phyloP scores from a whole-genome alignment of 2,329 filamentous ascomycete species.

The Colletotrichum camelliae region DNA sequence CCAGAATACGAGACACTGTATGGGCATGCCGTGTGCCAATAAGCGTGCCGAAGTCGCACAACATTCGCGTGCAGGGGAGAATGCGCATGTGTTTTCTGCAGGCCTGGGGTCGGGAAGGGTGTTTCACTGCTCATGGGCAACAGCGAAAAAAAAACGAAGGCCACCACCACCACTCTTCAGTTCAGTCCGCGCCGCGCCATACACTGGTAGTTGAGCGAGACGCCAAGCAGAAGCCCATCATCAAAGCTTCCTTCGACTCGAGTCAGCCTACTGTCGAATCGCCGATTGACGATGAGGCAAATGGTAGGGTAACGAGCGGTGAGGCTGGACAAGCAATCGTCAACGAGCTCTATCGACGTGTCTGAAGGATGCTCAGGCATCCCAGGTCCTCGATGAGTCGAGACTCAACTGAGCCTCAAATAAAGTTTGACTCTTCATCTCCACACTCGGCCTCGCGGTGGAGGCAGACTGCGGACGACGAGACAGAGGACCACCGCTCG shows the following conservation, averaged over 20 bases:
- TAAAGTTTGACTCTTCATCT: slow-evolving; percentile 13
- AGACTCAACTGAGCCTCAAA: slow-evolving; percentile 6
- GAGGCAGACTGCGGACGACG: not conserved
- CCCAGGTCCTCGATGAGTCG: slow-evolving; percentile 8
- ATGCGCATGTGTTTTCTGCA: not conserved
- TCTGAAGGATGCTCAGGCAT: not conserved
- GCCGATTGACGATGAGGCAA: not conserved
- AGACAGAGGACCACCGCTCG: slow-evolving; percentile 1
- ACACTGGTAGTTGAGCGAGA: not conserved
- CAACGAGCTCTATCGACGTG: not conserved
- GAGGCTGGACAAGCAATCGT: slow-evolving; percentile 1
- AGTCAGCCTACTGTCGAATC: slow-evolving; percentile 1
- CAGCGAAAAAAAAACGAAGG: not conserved
- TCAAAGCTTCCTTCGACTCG: not conserved
- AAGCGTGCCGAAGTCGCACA: not conserved
- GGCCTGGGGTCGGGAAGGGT: not conserved
- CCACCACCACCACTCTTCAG: not conserved
- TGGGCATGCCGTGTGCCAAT: not conserved
- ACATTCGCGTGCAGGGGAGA: slow-evolving; percentile 12
- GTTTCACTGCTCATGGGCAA: not conserved
- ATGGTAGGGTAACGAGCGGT: not conserved
- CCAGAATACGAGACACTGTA: not conserved
- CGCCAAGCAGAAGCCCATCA: not conserved
- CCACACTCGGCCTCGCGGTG: slow-evolving; percentile 4
- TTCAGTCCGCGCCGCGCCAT: not conserved